Percentiles rank a stretch among this genome's conserved stretches.
Conservation (phyloP, 768 basidiomycete genomes). For the Trametes gibbosa region DNA sequence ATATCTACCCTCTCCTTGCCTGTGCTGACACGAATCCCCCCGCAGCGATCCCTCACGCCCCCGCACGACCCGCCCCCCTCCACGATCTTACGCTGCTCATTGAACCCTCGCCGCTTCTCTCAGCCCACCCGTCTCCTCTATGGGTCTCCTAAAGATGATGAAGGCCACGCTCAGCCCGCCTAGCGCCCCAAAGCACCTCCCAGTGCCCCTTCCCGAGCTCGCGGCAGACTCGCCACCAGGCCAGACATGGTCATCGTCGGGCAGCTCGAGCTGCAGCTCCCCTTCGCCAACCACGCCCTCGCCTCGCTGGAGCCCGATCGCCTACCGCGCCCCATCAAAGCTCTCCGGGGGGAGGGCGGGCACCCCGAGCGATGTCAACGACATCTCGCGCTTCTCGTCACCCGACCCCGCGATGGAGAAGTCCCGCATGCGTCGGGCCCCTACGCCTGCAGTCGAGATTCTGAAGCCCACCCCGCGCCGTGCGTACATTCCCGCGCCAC, state of each 20-base stretch:
- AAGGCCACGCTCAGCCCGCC: constrained; percentile 10
- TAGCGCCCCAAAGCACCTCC: constrained; percentile 15
- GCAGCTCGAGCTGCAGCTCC: constrained; percentile 14
- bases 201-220: constrained; percentile 13
- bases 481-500: constrained; percentile 2
- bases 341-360: not conserved
- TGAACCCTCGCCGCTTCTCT: not conserved
- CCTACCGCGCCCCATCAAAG: not conserved
- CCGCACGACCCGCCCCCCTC: constrained; percentile 1
- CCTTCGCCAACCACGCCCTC: constrained; percentile 15
- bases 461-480: constrained; percentile 17
- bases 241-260: constrained; percentile 17
- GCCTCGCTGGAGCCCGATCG: not conserved
- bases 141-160: constrained; percentile 11
- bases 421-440: constrained; percentile 1
- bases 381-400: not conserved
- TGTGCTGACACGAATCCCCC: constrained; percentile 6
- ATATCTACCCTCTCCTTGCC: not conserved
- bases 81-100: not conserved
- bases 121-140: not conserved
- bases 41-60: constrained; percentile 7
- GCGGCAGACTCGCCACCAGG: constrained; percentile 1
- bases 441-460: constrained; percentile 10
- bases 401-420: constrained; percentile 8
- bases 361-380: not conserved